These are phyloP conservation scores for Tricholomella constricta DNA, from an alignment of 768 basidiomycete species.

Conservation along the genomic window DNA sequence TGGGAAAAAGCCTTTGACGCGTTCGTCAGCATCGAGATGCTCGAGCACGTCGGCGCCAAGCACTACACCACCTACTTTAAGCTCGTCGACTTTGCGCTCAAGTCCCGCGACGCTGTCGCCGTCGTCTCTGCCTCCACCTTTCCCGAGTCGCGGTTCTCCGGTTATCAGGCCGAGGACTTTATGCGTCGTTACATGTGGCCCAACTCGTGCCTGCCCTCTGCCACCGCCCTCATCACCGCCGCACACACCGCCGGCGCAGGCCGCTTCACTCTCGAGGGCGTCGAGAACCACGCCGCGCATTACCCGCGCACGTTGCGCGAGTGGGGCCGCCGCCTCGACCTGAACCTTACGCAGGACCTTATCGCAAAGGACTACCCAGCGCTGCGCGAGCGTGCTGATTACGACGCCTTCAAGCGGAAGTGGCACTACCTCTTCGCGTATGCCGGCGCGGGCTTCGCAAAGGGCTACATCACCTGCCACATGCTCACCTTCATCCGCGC, in stretches of 20 bases:
- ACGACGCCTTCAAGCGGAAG: conserved; percentile 74
- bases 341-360: conserved; percentile 59
- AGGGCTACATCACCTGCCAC: conserved; percentile 81
- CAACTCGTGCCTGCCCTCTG: conserved; percentile 84
- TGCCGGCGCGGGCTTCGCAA: conserved; percentile 76
- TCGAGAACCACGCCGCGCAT: conserved; percentile 85
- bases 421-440: conserved; percentile 87
- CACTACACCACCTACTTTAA: conserved; percentile 74
- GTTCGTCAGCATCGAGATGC: conserved; percentile 80
- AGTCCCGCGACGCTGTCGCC: conserved; percentile 63
- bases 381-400: conserved; percentile 55
- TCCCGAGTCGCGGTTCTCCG: conserved; percentile 67
- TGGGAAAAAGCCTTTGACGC: conserved; percentile 83
- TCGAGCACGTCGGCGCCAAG: conserved; percentile 65
- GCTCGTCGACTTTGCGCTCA: conserved; percentile 77
- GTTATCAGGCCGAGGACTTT: conserved; percentile 82
- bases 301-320: conserved; percentile 93
- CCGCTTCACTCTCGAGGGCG: conserved; percentile 78
- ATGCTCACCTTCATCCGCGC: conserved; percentile 76
- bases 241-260: conserved; percentile 71
- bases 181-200: conserved; percentile 91
- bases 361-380: conserved; percentile 62
- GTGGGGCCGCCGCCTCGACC: conserved; percentile 80
- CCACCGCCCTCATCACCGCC: conserved; percentile 76
- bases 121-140: conserved; percentile 73